These are phyloP conservation scores for Phialemoniopsis sp. DNA, from an alignment of 2,329 filamentous ascomycete genomes.

Conservation along the genomic window DNA sequence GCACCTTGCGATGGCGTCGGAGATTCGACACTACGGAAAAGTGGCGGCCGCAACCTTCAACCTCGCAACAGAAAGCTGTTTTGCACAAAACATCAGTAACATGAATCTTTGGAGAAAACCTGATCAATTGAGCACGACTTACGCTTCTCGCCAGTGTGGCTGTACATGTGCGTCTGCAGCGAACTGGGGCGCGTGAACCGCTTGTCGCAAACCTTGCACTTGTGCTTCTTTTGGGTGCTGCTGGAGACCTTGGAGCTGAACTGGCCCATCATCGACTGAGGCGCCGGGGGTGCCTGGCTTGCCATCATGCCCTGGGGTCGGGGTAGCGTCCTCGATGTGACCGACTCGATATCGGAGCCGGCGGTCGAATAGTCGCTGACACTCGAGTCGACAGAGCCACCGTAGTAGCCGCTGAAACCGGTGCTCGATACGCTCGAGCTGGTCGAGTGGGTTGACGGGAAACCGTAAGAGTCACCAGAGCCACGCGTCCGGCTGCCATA, in stretches of 20 bases:
- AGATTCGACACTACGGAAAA: conserved; percentile 98
- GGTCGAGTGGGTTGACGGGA: conserved; percentile 77
- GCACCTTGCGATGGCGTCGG: conserved; percentile 90
- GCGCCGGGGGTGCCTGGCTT: conserved; percentile 67
- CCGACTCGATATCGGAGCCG: conserved; percentile 80
- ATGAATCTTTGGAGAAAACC: neutral
- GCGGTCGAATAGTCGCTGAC: conserved; percentile 92
- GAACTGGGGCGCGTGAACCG: conserved; percentile 92
- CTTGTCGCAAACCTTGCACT: conserved; percentile 98
- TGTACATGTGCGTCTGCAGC: conserved; percentile 96
- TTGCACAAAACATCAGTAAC: neutral
- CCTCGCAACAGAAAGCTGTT: conserved; percentile 86
- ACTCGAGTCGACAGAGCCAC: conserved; percentile 76
- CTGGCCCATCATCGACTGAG: conserved; percentile 97
- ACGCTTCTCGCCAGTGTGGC: conserved; percentile 97
- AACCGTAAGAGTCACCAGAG: conserved; percentile 85
- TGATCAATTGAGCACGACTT: conserved; percentile 37
- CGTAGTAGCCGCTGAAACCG: conserved; percentile 79
- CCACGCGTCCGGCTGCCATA: conserved; percentile 67
- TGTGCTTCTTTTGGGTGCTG: conserved; percentile 98
- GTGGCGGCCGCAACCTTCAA: conserved; percentile 90
- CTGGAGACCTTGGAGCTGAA: conserved; percentile 96
- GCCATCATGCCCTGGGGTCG: conserved; percentile 63
- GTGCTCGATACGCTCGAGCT: conserved; percentile 88
- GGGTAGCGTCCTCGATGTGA: conserved; percentile 78